Conservation (phyloP, 106 monocot genomes). For the Allium fistulosum region DNA sequence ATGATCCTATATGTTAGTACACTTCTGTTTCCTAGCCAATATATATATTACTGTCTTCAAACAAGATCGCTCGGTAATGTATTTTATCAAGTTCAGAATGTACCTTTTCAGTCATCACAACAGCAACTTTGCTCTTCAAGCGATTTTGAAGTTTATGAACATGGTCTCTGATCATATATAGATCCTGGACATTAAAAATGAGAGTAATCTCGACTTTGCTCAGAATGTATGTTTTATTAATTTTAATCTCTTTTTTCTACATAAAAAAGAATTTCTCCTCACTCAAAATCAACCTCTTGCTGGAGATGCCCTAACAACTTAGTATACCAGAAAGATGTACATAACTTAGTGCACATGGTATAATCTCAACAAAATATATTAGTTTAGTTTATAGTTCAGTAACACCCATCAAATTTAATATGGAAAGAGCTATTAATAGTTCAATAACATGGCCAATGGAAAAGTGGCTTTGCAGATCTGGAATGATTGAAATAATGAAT, state of each 20-base stretch:
- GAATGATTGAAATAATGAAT: background rate
- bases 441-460: background rate
- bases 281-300: background rate
- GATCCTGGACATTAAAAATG: conserved; percentile 22
- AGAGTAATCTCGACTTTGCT: background rate
- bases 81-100: background rate
- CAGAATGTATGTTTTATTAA: background rate
- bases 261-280: background rate
- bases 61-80: background rate
- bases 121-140: conserved; percentile 15
- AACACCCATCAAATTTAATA: background rate
- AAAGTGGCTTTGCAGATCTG: no score
- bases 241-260: background rate
- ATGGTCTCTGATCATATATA: conserved; percentile 24
- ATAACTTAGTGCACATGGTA: no score
- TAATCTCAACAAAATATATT: no score
- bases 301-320: background rate
- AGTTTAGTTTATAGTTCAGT: background rate
- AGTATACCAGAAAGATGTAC: background rate
- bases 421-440: background rate
- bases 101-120: conserved; percentile 54
- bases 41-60: background rate
- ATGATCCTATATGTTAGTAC: background rate
- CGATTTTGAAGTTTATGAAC: conserved; percentile 16
- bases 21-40: background rate